Evolutionary conservation across 495 filamentous ascomycete genomes (phyloP).

Genomic region (Penicillium bialowiezense): DNA sequence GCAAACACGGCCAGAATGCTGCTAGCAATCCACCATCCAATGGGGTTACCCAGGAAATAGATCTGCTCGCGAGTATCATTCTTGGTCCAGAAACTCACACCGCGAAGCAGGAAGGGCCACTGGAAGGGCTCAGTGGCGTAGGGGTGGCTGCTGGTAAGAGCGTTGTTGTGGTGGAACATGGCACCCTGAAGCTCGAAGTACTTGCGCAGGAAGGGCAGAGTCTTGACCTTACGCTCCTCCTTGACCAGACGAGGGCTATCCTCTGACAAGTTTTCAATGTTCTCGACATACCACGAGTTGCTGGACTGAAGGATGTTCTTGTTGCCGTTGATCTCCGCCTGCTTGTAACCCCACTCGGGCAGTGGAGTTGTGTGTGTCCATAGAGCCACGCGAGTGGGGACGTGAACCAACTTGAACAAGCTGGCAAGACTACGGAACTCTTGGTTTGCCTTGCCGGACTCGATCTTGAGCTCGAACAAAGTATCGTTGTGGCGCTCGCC

Average conservation of each 20-base stretch:
- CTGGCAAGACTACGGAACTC: conserved; percentile 86
- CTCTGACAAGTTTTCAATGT: conserved; percentile 72
- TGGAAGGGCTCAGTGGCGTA: conserved; percentile 93
- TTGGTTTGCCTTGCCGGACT: conserved; percentile 76
- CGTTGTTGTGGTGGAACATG: conserved; percentile 99
- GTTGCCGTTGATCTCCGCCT: conserved; percentile 99
- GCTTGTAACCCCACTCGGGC: conserved; percentile 94
- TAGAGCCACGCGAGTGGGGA: conserved; percentile 94
- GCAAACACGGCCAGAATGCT: conserved; percentile 89
- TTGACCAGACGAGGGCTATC: conserved; percentile 68
- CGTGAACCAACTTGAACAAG: conserved; percentile 92
- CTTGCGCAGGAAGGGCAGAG: conserved; percentile 84
- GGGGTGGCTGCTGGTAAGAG: conserved; percentile 92
- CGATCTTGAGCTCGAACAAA: conserved; percentile 87
- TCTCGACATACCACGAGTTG: conserved; percentile 93
- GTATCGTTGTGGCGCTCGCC: conserved; percentile 85
- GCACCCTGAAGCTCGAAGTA: conserved; percentile 95
- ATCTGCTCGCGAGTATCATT: conserved; percentile 95
- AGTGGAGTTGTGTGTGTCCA: conserved; percentile 95
- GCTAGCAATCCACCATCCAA: conserved; percentile 97
- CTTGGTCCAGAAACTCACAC: conserved; percentile 99
- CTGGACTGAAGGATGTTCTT: conserved; percentile 88
- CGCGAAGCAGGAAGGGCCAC: conserved; percentile 95
- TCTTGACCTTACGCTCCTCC: conserved; percentile 73
- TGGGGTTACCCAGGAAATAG: conserved; percentile 95